Evolutionary conservation across 805 yeast genomes (phyloP).

Genomic region (Saccharomycopsis fermentans): DNA sequence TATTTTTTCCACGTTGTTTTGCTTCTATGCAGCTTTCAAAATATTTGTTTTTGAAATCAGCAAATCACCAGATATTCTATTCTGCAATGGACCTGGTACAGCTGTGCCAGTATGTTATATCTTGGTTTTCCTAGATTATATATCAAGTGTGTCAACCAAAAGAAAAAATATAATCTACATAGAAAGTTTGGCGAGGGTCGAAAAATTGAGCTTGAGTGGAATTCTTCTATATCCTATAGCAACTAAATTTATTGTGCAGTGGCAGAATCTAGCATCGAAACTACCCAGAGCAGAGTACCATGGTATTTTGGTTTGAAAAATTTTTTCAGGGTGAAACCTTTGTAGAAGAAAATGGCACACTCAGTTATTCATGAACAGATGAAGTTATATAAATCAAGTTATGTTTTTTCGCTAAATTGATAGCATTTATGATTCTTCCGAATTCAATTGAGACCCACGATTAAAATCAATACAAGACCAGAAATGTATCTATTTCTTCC

Average conservation of each 20-base stretch:
- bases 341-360: too few species aligned
- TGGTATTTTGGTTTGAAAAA: constrained; percentile 58
- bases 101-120: constrained; percentile 58
- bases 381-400: too few species aligned
- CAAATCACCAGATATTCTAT: constrained; percentile 32
- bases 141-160: constrained; percentile 29
- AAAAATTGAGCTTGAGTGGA: constrained; percentile 68
- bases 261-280: constrained; percentile 50
- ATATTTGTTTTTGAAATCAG: constrained; percentile 22
- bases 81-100: constrained; percentile 78
- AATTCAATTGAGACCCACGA: too few species aligned
- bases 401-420: too few species aligned
- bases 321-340: too few species aligned
- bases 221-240: constrained; percentile 55
- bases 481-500: too few species aligned
- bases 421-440: too few species aligned
- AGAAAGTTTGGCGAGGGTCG: constrained; percentile 81
- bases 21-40: constrained; percentile 26
- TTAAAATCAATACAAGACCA: too few species aligned
- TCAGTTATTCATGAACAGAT: too few species aligned
- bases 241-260: constrained; percentile 80
- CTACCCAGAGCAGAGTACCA: constrained; percentile 60
- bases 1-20: constrained; percentile 32
- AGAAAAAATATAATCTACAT: constrained; percentile 60
- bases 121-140: constrained; percentile 39